Percentiles rank a stretch among this genome's conserved stretches.
Conservation (phyloP, 73 alveolate species). For the Effrenium voratum region DNA sequence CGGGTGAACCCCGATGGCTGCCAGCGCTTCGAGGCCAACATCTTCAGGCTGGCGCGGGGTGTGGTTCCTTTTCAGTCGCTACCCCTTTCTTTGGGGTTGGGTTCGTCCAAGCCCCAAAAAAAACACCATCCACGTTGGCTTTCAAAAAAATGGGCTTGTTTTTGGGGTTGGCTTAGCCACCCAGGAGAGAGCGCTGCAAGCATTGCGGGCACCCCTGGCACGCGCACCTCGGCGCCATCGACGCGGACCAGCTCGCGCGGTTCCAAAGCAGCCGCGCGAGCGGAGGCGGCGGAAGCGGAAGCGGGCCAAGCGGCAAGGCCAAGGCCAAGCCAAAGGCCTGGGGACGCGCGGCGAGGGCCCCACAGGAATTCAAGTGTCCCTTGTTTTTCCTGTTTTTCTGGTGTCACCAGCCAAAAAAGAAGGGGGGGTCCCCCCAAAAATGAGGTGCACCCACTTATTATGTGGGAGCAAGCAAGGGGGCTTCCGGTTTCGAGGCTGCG, state of each 20-base stretch:
- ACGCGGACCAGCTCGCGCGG: slow-evolving; percentile 16
- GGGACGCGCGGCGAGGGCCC: not conserved
- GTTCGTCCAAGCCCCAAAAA: too few species aligned
- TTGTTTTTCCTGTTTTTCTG: not conserved
- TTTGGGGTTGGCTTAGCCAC: too few species aligned
- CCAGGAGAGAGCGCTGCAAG: slow-evolving; percentile 54
- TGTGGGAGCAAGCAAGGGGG: too few species aligned
- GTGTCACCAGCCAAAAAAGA: not conserved
- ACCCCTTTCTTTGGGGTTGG: too few species aligned
- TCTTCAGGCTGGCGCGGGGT: slow-evolving; percentile 26
- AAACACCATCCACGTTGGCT: too few species aligned
- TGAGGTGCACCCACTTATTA: not conserved
- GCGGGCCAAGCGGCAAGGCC: not conserved
- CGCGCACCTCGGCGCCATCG: slow-evolving; percentile 13
- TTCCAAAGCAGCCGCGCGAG: too few species aligned
- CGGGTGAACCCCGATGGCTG: slow-evolving; percentile 33
- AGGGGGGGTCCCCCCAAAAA: not conserved
- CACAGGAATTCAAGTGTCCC: not conserved
- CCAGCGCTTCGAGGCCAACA: slow-evolving; percentile 63
- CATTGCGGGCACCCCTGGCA: slow-evolving; percentile 59
- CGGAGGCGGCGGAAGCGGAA: too few species aligned
- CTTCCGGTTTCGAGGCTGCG: too few species aligned
- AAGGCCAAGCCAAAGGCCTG: not conserved
- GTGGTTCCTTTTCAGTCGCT: too few species aligned
- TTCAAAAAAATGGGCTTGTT: too few species aligned